Conservation (phyloP, 768 basidiomycete genomes). For the Lentinula edodes region DNA sequence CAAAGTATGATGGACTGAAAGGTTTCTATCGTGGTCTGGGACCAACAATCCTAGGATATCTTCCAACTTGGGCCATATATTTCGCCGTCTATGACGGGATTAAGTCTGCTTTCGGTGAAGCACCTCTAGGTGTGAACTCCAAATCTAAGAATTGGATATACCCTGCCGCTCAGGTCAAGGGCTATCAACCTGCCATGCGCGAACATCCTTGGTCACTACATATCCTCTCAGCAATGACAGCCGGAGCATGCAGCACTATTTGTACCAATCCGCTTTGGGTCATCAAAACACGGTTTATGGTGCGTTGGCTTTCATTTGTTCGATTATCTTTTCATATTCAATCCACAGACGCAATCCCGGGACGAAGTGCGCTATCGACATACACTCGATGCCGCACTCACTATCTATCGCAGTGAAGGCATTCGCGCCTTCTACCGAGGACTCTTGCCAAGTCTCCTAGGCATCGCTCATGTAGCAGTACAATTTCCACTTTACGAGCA, state of each 20-base stretch:
- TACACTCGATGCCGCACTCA: constrained; percentile 82
- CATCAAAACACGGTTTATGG: constrained; percentile 99
- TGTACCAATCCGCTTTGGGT: constrained; percentile 98
- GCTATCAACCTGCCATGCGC: constrained; percentile 74
- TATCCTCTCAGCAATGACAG: constrained; percentile 92
- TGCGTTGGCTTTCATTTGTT: constrained; percentile 24
- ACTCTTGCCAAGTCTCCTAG: constrained; percentile 85
- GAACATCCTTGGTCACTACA: constrained; percentile 87
- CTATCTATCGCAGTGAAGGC: constrained; percentile 91
- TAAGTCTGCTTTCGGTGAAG: constrained; percentile 75
- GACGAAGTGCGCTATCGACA: constrained; percentile 79
- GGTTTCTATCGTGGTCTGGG: constrained; percentile 97
- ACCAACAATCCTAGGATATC: constrained; percentile 92
- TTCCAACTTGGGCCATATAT: constrained; percentile 99
- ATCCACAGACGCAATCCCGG: constrained; percentile 71
- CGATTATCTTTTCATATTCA: constrained; percentile 9
- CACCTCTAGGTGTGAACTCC: constrained; percentile 36
- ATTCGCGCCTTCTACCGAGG: constrained; percentile 89
- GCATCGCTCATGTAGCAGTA: constrained; percentile 92
- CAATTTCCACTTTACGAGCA: constrained; percentile 97
- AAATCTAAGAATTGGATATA: constrained; percentile 47
- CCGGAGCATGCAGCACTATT: constrained; percentile 89
- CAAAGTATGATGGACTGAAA: constrained; percentile 65
- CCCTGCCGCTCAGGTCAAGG: constrained; percentile 80
- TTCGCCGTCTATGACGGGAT: constrained; percentile 97